Conservation (phyloP, 177 flowering plant genomes). For the Telopea speciosissima region DNA sequence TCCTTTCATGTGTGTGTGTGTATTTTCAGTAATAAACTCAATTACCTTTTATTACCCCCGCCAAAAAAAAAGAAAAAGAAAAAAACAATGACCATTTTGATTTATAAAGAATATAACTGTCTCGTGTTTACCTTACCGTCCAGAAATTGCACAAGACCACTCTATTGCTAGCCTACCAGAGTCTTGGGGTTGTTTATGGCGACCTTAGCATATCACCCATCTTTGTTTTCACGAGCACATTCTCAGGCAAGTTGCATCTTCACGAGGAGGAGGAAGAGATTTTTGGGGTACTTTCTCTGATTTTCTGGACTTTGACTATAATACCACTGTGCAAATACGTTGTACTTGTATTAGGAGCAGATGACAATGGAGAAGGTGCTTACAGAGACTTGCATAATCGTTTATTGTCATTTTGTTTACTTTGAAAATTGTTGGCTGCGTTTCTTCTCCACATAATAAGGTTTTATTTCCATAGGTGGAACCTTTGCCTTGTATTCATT, state of each 20-base stretch:
- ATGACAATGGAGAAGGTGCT: slow-evolving; percentile 62
- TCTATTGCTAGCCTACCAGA: slow-evolving; percentile 32
- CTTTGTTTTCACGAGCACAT: slow-evolving; percentile 39
- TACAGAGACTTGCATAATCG: background rate
- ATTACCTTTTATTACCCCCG: no score
- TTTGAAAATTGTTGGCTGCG: background rate
- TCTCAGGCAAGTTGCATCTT: slow-evolving; percentile 24
- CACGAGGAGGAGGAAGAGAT: slow-evolving; percentile 35
- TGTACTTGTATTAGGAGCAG: slow-evolving; percentile 46
- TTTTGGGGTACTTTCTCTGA: slow-evolving; percentile 46
- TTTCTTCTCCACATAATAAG: slow-evolving; percentile 3
- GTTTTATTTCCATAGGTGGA: slow-evolving; percentile 33
- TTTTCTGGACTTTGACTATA: slow-evolving; percentile 56
- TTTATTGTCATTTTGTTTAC: background rate
- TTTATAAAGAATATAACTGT: background rate
- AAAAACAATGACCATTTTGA: background rate
- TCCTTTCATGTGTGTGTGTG: no score
- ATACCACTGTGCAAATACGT: slow-evolving; percentile 49
- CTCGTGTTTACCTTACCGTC: slow-evolving; percentile 1
- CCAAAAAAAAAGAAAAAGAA: no score
- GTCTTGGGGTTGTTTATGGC: slow-evolving; percentile 45
- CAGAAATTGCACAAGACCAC: slow-evolving; percentile 25
- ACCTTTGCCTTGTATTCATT: slow-evolving; percentile 61
- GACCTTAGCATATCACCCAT: slow-evolving; percentile 38
- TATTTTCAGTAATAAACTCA: no score